phyloP scores from a whole-genome alignment of 352 stramenopile genomes.

The Globisporangium echinulatum region DNA sequence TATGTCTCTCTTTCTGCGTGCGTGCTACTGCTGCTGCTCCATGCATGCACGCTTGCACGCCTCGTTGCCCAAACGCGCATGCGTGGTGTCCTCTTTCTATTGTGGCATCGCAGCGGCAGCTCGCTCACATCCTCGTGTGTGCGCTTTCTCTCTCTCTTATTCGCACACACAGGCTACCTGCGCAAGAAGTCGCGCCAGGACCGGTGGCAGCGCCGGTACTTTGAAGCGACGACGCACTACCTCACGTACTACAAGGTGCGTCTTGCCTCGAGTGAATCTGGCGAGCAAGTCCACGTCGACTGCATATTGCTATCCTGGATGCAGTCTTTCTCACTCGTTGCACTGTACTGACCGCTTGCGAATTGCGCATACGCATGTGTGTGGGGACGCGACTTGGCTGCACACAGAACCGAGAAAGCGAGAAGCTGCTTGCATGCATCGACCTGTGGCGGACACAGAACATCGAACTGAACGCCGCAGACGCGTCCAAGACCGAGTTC shows the following conservation, averaged over 20 bases:
- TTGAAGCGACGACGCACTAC: slow-evolving; percentile 97
- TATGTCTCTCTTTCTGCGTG: too few relatives aligned
- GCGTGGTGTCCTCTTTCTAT: neutral
- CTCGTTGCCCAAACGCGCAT: neutral
- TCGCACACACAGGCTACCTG: slow-evolving; percentile 73
- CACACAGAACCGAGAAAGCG: slow-evolving; percentile 66
- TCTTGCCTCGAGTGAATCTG: too few relatives aligned
- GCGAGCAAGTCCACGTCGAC: too few relatives aligned
- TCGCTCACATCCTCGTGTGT: neutral
- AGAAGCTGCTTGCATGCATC: slow-evolving; percentile 85
- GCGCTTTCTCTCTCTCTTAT: neutral
- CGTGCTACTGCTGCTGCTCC: too few relatives aligned
- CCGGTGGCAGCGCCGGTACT: slow-evolving; percentile 96
- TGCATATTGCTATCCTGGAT: too few relatives aligned
- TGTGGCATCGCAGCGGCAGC: neutral
- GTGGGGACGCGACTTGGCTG: too few relatives aligned
- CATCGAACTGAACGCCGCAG: slow-evolving; percentile 58
- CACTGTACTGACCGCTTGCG: neutral
- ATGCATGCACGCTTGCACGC: neutral
- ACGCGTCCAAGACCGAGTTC: slow-evolving; percentile 67
- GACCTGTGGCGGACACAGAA: slow-evolving; percentile 81
- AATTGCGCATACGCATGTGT: neutral
- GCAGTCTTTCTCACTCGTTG: too few relatives aligned
- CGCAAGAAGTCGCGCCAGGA: slow-evolving; percentile 91
- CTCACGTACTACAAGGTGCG: slow-evolving; percentile 98